Evolutionary conservation across 805 yeast genomes (phyloP), one percentile per base, ranked within the genome.

Genomic region (Wickerhamiella azyma): DNA sequence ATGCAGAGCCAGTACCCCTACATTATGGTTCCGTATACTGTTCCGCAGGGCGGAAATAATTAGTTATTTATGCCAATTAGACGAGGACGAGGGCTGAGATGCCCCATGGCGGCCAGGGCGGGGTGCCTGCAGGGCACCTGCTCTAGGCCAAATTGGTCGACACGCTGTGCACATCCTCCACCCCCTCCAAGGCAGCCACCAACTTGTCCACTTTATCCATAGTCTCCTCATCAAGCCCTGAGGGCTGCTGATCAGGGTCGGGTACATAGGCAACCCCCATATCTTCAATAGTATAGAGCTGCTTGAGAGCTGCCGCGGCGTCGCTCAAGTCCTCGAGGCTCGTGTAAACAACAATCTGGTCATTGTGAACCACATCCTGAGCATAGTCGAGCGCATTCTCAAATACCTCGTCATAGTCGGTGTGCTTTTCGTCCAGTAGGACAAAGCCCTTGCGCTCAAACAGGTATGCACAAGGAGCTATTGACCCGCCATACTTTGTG

Each of bases 131-230:
- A n/a, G n/a, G n/a, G n/a, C n/a, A n/a, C n/a, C n/a, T n/a, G n/a
- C n/a, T n/a, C 24, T 36, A 9, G 19, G 70, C 53, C 75, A 66
- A 17, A 59, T 85, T 89, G 26, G 84, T 73, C 64, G 83, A 84
- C 49, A 83, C 76, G 51, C 76, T 85, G 6, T 85, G 77, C 17
- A 89, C 83, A 55, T 92, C 97, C 42, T 81, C 85, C n/a, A 85
- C 66, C 29, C 79, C 85, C 45, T 85, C 94, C 39, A 89, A 66
- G 41, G 69, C 68, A 18, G 61, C 66, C 29, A 80, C 60, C 30
- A 86, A 75, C 56, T 76, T 81, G 13, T 71, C 71, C 54, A 76
- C 71, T 32, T 69, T 68, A 49, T 68, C 71, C 48, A 62, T 66
- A 7, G 69, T 63, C 3, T 76, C 85, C 21, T 68, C 76, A 47